Evolutionary conservation across 1,139 yeast genomes (phyloP).

Genomic region (Kodamaea alishanica): DNA sequence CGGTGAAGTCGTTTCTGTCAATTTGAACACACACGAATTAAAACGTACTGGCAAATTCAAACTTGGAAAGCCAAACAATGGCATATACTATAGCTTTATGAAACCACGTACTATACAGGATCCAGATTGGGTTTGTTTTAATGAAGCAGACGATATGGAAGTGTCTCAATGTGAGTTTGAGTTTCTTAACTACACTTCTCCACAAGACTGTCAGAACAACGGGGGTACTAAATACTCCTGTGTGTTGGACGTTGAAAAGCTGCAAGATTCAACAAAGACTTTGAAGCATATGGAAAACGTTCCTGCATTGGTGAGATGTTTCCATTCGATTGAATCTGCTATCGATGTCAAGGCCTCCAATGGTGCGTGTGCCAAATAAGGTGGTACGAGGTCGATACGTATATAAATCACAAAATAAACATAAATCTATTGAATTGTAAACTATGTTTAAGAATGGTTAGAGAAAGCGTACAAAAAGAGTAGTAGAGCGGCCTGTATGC

Average conservation of each 20-base stretch:
- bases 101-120: slow-evolving; percentile 6
- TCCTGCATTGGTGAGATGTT: slow-evolving; percentile 15
- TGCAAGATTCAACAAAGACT: slow-evolving; percentile 11
- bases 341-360: slow-evolving; percentile 8
- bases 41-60: slow-evolving; percentile 13
- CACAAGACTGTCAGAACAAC: slow-evolving; percentile 10
- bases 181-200: slow-evolving; percentile 11
- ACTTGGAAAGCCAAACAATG: slow-evolving; percentile 9
- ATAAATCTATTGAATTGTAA: no score
- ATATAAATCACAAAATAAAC: no score
- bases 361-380: slow-evolving; percentile 14
- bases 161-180: slow-evolving; percentile 13
- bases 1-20: slow-evolving; percentile 14
- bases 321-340: slow-evolving; percentile 11
- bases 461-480: no score
- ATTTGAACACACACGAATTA: slow-evolving; percentile 15
- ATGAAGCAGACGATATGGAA: slow-evolving; percentile 12
- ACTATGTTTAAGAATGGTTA: no score
- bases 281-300: slow-evolving; percentile 13
- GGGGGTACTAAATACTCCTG: slow-evolving; percentile 16
- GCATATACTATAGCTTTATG: slow-evolving; percentile 10
- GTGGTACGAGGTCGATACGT: no score
- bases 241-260: slow-evolving; percentile 13
- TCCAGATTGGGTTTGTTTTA: slow-evolving; percentile 11
- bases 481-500: no score